phyloP scores from a whole-genome alignment of 192 early-diverging fungal species.

The Chytriomyces sp. region DNA sequence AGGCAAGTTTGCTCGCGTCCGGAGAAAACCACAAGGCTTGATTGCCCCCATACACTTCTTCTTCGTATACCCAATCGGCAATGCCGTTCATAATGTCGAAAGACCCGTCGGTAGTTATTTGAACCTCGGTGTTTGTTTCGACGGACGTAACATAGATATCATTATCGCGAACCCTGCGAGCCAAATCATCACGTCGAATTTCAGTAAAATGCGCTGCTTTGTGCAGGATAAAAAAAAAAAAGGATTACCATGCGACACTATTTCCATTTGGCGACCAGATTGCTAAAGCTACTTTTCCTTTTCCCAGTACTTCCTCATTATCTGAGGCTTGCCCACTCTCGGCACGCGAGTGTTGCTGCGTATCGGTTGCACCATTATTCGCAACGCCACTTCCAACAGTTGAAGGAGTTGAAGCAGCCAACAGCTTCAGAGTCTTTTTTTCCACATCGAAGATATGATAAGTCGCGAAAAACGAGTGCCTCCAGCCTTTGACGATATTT shows the following conservation, averaged over 20 bases:
- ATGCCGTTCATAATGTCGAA: conserved; percentile 86
- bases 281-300: conserved; percentile 65
- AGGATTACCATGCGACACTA: conserved; percentile 55
- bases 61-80: conserved; percentile 99
- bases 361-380: neutral
- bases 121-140: conserved; percentile 62
- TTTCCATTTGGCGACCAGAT: conserved; percentile 82
- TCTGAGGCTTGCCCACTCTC: neutral
- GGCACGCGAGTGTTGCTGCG: neutral
- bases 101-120: conserved; percentile 85
- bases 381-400: neutral
- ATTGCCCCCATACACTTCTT: conserved; percentile 79
- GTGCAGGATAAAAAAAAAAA: neutral
- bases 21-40: conserved; percentile 89
- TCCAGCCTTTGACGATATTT: conserved; percentile 73
- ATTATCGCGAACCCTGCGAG: conserved; percentile 83
- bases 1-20: conserved; percentile 76
- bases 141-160: conserved; percentile 78
- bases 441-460: conserved; percentile 79
- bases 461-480: conserved; percentile 82
- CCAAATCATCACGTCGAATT: neutral
- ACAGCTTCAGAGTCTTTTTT: conserved; percentile 61
- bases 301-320: conserved; percentile 41
- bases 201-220: neutral
- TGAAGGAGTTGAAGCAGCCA: conserved; percentile 41